phyloP scores from a whole-genome alignment of 169 alveolate species.

The Plasmodium inui region DNA sequence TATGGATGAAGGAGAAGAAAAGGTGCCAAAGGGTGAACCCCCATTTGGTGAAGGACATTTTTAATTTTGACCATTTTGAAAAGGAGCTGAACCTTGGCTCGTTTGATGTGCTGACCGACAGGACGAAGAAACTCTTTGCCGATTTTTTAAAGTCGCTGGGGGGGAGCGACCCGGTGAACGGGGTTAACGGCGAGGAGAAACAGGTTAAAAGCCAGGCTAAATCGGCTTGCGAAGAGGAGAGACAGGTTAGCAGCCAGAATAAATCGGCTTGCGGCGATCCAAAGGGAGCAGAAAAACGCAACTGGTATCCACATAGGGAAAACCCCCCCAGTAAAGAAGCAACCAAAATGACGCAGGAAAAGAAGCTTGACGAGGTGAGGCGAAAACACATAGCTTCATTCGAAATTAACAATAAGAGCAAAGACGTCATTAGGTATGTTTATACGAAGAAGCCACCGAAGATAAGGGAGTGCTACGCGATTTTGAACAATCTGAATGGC shows the following conservation, averaged over 20 bases:
- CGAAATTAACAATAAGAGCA: slow-evolving; percentile 24
- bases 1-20: slow-evolving; percentile 64
- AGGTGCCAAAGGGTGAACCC: slow-evolving; percentile 35
- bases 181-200: not conserved
- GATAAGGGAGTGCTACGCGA: slow-evolving; percentile 32
- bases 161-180: not conserved
- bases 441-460: slow-evolving; percentile 46
- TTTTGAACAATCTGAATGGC: not conserved
- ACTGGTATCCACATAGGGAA: not conserved
- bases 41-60: slow-evolving; percentile 3
- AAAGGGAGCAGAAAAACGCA: not conserved
- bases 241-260: not conserved
- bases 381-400: slow-evolving; percentile 48
- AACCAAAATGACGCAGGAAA: not conserved
- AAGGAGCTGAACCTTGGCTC: slow-evolving; percentile 16
- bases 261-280: not conserved
- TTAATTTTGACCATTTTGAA: slow-evolving; percentile 39
- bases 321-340: not conserved
- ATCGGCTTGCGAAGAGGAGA: not conserved
- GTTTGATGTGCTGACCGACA: slow-evolving; percentile 48
- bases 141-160: slow-evolving; percentile 26
- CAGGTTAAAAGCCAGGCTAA: not conserved
- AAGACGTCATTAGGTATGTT: slow-evolving; percentile 39
- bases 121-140: slow-evolving; percentile 24
- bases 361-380: not conserved